Conservation (phyloP, 129 eudicot genomes). For the Calendula officinalis region DNA sequence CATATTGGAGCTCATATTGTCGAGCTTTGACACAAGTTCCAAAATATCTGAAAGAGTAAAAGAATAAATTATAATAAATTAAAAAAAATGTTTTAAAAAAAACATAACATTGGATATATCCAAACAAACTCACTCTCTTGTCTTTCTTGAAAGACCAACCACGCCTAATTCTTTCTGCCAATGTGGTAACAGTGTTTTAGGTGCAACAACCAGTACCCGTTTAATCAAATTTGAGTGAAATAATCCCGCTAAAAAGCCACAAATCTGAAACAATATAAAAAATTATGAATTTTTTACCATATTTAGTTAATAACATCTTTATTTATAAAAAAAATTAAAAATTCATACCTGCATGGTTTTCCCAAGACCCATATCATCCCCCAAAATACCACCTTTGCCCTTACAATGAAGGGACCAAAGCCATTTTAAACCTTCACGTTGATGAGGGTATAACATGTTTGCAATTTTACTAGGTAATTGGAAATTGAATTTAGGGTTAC, state of each 20-base stretch:
- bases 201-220: constrained; percentile 84
- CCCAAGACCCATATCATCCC: constrained; percentile 99
- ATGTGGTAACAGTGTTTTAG: constrained; percentile 86
- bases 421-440: constrained; percentile 96
- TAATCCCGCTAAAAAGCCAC: constrained; percentile 82
- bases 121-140: constrained; percentile 65
- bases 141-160: constrained; percentile 70
- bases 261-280: constrained; percentile 47
- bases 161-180: constrained; percentile 87
- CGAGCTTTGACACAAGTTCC: constrained; percentile 70
- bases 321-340: constrained; percentile 6
- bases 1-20: constrained; percentile 86
- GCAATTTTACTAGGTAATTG: constrained; percentile 58
- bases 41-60: constrained; percentile 50
- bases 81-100: background rate
- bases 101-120: background rate
- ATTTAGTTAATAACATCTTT: background rate
- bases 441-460: constrained; percentile 86
- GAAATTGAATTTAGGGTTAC: constrained; percentile 53
- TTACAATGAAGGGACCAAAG: constrained; percentile 96
- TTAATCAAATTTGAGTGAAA: constrained; percentile 65
- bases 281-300: background rate
- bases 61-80: background rate
- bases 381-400: constrained; percentile 95
- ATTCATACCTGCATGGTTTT: constrained; percentile 90